These are phyloP conservation scores for Nicotiana tomentosiformis DNA, from an alignment of 257 asterid species.

Conservation along the genomic window DNA sequence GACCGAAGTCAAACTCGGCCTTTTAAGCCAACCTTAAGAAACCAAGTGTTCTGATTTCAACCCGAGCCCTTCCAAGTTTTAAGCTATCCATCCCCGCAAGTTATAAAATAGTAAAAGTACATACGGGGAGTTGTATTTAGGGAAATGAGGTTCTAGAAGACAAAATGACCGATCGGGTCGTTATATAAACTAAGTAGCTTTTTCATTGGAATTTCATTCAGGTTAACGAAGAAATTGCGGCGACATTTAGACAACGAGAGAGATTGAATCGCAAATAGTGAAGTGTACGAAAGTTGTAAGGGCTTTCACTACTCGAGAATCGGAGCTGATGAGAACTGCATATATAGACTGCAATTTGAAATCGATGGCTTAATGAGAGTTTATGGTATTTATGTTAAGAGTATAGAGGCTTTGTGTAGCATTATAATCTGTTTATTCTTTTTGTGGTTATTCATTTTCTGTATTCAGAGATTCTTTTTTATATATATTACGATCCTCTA, in stretches of 20 bases:
- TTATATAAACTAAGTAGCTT: not conserved
- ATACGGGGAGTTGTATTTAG: no score
- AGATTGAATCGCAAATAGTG: conserved; percentile 38
- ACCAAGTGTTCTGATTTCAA: no score
- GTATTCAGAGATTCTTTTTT: not conserved
- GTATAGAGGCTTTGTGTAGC: not conserved
- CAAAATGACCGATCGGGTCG: no score
- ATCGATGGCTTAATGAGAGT: conserved; percentile 25
- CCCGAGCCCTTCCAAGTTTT: no score
- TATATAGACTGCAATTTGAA: conserved; percentile 30
- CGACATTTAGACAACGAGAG: conserved; percentile 28
- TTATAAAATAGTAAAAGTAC: no score
- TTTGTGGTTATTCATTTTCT: not conserved
- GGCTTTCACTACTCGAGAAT: conserved; percentile 26
- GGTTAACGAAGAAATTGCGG: conserved; percentile 40
- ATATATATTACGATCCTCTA: not conserved
- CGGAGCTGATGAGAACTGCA: conserved; percentile 26
- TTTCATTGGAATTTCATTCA: not conserved
- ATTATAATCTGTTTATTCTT: not conserved
- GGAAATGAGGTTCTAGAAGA: no score
- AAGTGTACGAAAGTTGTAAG: conserved; percentile 25
- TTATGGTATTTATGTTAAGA: conserved; percentile 10
- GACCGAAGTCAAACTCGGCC: no score
- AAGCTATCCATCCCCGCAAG: no score
- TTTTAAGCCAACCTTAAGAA: no score